Base-by-base conservation (phyloP, 495 filamentous ascomycete genomes). In the Amorphotheca resinae region DNA sequence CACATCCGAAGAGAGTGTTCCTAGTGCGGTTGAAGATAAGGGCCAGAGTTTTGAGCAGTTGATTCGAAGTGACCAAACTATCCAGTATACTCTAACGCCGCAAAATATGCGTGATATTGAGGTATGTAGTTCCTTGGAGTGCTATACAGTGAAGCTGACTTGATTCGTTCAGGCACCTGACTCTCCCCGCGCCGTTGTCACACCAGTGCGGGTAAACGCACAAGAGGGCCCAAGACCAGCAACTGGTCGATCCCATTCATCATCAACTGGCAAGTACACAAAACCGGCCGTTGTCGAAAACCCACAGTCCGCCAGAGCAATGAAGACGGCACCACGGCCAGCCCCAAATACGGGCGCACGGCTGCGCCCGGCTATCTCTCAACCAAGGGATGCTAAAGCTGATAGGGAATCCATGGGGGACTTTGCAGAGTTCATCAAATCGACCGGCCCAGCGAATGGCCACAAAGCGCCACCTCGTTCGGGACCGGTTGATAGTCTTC, bases 81-180 rank as follows among this genome's bases (percentile, higher is more conserved):
- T 98, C 34, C 87, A 89, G 59, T 95, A 81, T 57, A 95, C 91
- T 1, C 69, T 95, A 22, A 98, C 91, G 1, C 89, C 91, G 1
- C 79, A 84, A 55, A 85, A 69, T 46, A 83, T 95, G 71, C 79
- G 89, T 38, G 80, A 89, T 46, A 82, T 88, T 50, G 81, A 88
- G 43, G 54, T 57, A 47, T 11, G 45, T 40, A 16, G 11, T 18
- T 33, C 16, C 9, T 22, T 16, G 12, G 9, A 14, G 2, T 17
- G 28, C 20, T 20, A 11, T 43, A 8, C 18, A 8, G 22, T 21
- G 4, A 16, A 37, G 22, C 41, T 51, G 44, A 52, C 42, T 4
- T 16, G n/a, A 1, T 22, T 39, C 4, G 20, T 18, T 6, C 20
- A 52, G 46, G 12, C 40, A 14, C 49, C 50, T 2, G 48, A 53